Conservation (phyloP, 2,329 filamentous ascomycete species). For the Paecilomyces sp. region DNA sequence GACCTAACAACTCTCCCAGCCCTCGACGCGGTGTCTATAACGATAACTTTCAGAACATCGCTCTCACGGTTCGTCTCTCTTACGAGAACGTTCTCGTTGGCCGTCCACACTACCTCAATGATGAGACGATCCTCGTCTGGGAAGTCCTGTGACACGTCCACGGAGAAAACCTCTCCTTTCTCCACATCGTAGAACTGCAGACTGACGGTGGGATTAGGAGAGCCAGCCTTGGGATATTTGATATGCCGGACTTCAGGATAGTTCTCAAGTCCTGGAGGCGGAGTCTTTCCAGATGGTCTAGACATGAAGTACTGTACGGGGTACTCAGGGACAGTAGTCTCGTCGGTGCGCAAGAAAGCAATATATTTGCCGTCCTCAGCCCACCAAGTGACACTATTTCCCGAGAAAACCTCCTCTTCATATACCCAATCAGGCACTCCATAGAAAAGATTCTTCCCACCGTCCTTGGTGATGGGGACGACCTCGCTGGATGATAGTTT, state of each 20-base stretch:
- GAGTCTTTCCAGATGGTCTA: conserved; percentile 66
- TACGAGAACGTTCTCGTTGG: conserved; percentile 69
- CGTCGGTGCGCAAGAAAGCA: conserved; percentile 89
- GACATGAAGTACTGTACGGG: conserved; percentile 91
- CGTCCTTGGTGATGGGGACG: conserved; percentile 74
- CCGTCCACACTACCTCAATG: conserved; percentile 88
- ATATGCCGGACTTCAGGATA: conserved; percentile 88
- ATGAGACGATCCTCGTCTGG: conserved; percentile 77
- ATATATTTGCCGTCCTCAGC: conserved; percentile 81
- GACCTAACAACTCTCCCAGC: conserved; percentile 72
- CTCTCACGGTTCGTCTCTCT: conserved; percentile 93
- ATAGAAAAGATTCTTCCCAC: conserved; percentile 84
- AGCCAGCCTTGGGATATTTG: conserved; percentile 95
- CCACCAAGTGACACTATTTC: conserved; percentile 90
- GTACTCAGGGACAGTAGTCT: conserved; percentile 83
- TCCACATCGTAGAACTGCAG: conserved; percentile 81
- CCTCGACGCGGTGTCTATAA: conserved; percentile 70
- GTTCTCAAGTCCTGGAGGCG: conserved; percentile 65
- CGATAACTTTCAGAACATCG: conserved; percentile 77
- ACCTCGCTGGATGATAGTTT: conserved; percentile 55
- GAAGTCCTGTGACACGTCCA: conserved; percentile 72
- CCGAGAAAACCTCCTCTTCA: conserved; percentile 74
- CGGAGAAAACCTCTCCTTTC: conserved; percentile 69
- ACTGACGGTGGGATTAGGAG: conserved; percentile 85
- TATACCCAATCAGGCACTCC: conserved; percentile 98